Conservation (phyloP, 129 eudicot species). For the Lonicera japonica region DNA sequence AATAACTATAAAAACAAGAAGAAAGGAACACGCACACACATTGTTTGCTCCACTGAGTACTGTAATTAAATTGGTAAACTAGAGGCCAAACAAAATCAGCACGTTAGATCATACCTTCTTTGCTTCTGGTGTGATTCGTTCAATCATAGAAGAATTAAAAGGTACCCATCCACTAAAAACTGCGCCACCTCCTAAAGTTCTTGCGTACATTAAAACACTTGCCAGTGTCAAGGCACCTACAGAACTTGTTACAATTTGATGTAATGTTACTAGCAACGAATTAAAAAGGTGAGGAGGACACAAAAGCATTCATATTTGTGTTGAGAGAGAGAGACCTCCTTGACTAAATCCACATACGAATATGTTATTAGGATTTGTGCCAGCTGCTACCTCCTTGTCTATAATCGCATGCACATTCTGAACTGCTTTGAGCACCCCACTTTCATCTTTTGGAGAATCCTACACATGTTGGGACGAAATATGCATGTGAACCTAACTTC, state of each 20-base stretch:
- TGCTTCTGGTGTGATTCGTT: conserved; percentile 66
- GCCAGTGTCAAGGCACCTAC: conserved; percentile 95
- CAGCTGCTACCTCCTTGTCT: conserved; percentile 86
- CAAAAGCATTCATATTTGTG: too few relatives aligned
- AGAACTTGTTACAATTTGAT: conserved; percentile 15
- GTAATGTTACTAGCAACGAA: too few relatives aligned
- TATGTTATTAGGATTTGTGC: conserved; percentile 71
- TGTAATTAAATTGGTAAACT: background rate
- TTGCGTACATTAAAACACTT: conserved; percentile 82
- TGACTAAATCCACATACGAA: conserved; percentile 97
- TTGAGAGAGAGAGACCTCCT: conserved; percentile 67
- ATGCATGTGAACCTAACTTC: background rate
- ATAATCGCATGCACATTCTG: conserved; percentile 72
- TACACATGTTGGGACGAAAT: conserved; percentile 18
- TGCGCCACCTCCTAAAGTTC: conserved; percentile 90
- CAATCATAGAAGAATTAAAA: conserved; percentile 60
- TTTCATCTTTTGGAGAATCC: conserved; percentile 81
- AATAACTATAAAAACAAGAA: background rate
- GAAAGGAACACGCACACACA: too few relatives aligned
- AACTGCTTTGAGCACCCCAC: conserved; percentile 71
- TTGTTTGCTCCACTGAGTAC: too few relatives aligned
- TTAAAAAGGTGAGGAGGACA: too few relatives aligned
- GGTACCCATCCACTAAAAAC: conserved; percentile 99
- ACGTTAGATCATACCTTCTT: conserved; percentile 45
- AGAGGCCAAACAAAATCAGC: background rate